A percentile compares a stretch with the other conserved stretches of the same genome.
These are phyloP conservation scores for Fusarium austroafricanum DNA, from an alignment of 2,329 filamentous ascomycete species.

Conservation along the genomic window DNA sequence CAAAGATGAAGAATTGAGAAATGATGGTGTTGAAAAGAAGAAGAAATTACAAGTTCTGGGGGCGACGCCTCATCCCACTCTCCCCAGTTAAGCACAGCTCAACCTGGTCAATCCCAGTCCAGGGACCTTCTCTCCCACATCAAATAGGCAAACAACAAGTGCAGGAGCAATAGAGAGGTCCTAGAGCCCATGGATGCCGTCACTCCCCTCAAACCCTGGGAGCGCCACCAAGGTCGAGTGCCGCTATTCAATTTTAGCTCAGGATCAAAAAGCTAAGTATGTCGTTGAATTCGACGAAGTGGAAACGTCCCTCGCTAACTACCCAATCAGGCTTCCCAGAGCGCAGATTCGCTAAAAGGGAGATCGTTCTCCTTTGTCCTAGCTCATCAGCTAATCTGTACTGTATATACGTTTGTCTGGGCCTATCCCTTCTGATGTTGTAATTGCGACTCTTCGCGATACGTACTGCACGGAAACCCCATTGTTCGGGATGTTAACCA, in stretches of 20 bases:
- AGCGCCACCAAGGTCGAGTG: conserved; percentile 34
- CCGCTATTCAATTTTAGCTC: conserved; percentile 36
- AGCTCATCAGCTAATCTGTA: conserved; percentile 6
- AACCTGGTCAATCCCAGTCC: neutral
- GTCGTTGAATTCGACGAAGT: conserved; percentile 5
- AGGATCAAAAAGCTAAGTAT: conserved; percentile 14
- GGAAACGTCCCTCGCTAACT: conserved; percentile 2
- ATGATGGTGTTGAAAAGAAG: conserved; percentile 9
- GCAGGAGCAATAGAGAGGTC: conserved; percentile 8
- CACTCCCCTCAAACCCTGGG: conserved; percentile 37
- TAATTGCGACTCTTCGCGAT: conserved; percentile 19
- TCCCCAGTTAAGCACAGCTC: neutral
- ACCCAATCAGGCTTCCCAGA: conserved; percentile 4
- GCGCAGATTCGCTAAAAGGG: conserved; percentile 8
- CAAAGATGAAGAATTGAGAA: conserved; percentile 17
- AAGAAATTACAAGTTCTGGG: conserved; percentile 18
- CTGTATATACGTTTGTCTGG: neutral
- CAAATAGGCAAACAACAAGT: neutral
- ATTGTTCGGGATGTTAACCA: conserved; percentile 21
- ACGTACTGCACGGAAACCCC: conserved; percentile 11
- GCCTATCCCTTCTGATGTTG: neutral
- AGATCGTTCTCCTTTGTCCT: conserved; percentile 15
- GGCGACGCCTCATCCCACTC: conserved; percentile 24
- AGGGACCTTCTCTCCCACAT: neutral
- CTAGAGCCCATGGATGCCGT: conserved; percentile 36